Percentiles rank a stretch among this genome's conserved stretches.
Evolutionary conservation across 139 green algal species (phyloP).

Genomic region (Eudorina sp.): DNA sequence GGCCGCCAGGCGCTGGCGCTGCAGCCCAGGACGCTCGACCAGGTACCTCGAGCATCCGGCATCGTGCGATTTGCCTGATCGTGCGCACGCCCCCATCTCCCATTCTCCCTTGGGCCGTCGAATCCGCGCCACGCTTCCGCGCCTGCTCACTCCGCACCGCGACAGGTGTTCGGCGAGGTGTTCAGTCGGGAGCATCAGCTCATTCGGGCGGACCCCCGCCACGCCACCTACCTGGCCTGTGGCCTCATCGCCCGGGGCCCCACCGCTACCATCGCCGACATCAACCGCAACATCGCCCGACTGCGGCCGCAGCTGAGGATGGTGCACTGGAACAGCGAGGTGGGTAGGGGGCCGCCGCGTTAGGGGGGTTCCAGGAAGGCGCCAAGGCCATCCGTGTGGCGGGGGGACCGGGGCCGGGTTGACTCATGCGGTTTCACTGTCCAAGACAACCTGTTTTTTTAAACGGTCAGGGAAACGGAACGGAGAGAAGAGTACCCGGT

Average conservation of each 20-base stretch:
- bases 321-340: constrained; percentile 85
- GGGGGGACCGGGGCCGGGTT: too few relatives aligned
- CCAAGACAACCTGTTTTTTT: too few relatives aligned
- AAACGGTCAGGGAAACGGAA: too few relatives aligned
- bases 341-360: constrained; percentile 14
- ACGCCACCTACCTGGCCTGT: constrained; percentile 80
- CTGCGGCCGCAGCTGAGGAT: constrained; percentile 74
- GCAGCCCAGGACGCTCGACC: constrained; percentile 58
- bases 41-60: constrained; percentile 58
- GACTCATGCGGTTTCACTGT: too few relatives aligned
- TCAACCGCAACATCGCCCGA: constrained; percentile 76
- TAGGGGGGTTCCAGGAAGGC: too few relatives aligned
- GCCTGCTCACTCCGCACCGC: neutral
- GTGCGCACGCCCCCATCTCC: too few relatives aligned
- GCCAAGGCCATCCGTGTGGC: too few relatives aligned
- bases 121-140: too few relatives aligned
- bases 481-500: too few relatives aligned
- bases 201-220: constrained; percentile 70
- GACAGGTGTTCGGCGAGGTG: constrained; percentile 80
- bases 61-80: too few relatives aligned
- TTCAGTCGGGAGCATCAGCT: constrained; percentile 78
- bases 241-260: constrained; percentile 78
- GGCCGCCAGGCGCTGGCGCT: constrained; percentile 15
- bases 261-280: constrained; percentile 71
- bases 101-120: too few relatives aligned